Conservation (phyloP, 2,329 filamentous ascomycete species). For the Hymenoscyphus fructigenus region DNA sequence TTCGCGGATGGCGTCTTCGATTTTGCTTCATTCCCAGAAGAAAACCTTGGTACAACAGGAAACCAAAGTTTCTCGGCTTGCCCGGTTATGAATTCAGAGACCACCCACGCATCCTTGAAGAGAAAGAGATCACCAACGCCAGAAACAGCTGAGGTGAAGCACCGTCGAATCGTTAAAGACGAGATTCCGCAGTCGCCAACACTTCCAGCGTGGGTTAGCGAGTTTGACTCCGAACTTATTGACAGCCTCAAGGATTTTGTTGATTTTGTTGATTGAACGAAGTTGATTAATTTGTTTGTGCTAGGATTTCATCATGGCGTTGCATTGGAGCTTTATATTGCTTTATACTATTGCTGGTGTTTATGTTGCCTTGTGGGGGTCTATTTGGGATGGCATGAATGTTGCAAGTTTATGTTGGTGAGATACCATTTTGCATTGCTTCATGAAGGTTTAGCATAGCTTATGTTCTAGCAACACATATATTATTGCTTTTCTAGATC, state of each 20-base stretch:
- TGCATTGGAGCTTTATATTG: not conserved
- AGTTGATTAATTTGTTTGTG: not conserved
- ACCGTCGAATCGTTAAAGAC: slow-evolving; percentile 19
- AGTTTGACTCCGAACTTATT: slow-evolving; percentile 36
- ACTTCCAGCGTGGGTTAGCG: slow-evolving; percentile 35
- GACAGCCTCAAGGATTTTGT: slow-evolving; percentile 34
- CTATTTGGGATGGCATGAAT: not conserved
- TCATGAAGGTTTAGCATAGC: not conserved
- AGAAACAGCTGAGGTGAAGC: slow-evolving; percentile 22
- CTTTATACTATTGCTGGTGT: not conserved
- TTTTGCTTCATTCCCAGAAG: slow-evolving; percentile 26
- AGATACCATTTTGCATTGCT: slow-evolving; percentile 13
- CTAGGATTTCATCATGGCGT: not conserved
- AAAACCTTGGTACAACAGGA: slow-evolving; percentile 4
- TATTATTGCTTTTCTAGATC: not conserved
- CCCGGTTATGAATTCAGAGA: not conserved
- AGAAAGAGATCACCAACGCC: slow-evolving; percentile 18
- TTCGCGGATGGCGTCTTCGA: slow-evolving; percentile 31
- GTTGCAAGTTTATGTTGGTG: slow-evolving; percentile 3
- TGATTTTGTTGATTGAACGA: slow-evolving; percentile 35
- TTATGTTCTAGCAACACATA: not conserved
- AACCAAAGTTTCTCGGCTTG: slow-evolving; percentile 10
- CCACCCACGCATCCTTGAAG: slow-evolving; percentile 11
- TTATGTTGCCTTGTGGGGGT: not conserved
- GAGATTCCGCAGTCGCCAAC: slow-evolving; percentile 7